Base-by-base conservation (phyloP, 2,329 filamentous ascomycete species). In the Trichothecium sympodiale region DNA sequence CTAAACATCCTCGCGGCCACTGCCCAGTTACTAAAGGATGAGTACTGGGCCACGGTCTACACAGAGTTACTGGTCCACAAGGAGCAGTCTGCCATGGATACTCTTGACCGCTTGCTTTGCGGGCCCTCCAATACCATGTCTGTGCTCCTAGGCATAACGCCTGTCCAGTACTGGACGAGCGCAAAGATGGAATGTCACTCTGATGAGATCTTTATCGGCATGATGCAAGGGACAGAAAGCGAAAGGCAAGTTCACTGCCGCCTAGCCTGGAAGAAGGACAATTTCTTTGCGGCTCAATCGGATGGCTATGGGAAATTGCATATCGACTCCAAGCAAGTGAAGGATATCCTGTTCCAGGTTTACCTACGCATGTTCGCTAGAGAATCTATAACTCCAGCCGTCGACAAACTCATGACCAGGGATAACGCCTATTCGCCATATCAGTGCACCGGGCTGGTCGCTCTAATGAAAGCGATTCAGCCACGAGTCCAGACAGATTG, bases 91-190 rank as follows among this genome's bases (percentile, higher is more conserved):
- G 42, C 46, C 12, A 42, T 51, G 28, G 36, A 48, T 15, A 47
- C 52, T 6, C 52, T 69, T 13, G 52, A 64, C 10, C 48, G 48
- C 3, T 43, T 72, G 7, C 57, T 77, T 1, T 59, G 60, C 30
- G 66, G 65, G 1, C 55, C 72, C 39, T 56, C 64, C 1, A 49
- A 57, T 0, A 67, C 64, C 0, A 46, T 74, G 5, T 62, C 65
- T 3, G 42, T 69, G 6, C 48, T 78, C 0, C 48, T 77, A 4
- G 74, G 71, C 1, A 43, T 78, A 23, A 56, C 48, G 1, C 63
- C 65, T 1, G 51, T 64, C 7, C 65, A 71, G 41, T 67, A 63
- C 44, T 71, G 61, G 60, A 69, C 69, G 3, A 69, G 71, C 43
- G 46, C 62, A 6, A 65, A 60, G 12, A 46, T 51, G 3, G 48